phyloP scores from a whole-genome alignment of 2,329 filamentous ascomycete species.

The Fusarium pilosicola region DNA sequence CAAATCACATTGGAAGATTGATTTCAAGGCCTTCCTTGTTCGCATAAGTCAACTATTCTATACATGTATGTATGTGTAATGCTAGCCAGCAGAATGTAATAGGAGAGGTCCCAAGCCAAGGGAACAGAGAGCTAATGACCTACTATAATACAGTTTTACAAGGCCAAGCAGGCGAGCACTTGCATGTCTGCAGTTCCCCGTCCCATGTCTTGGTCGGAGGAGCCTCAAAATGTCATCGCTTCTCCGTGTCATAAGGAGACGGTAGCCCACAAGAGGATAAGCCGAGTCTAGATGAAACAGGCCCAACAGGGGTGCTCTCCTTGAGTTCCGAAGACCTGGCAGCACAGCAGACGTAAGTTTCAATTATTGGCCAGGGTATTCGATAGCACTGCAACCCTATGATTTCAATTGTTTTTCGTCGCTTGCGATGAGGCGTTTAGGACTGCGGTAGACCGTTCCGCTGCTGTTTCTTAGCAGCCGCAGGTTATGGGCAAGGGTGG shows the following conservation, averaged over 20 bases:
- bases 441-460: background rate
- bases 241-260: constrained; percentile 12
- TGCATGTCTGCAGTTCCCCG: constrained; percentile 21
- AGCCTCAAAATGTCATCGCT: constrained; percentile 33
- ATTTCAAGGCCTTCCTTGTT: constrained; percentile 37
- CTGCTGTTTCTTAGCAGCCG: constrained; percentile 5
- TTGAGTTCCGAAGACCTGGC: constrained; percentile 16
- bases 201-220: constrained; percentile 34
- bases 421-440: constrained; percentile 2
- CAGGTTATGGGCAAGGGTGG: background rate
- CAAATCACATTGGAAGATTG: constrained; percentile 18
- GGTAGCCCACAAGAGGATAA: constrained; percentile 23
- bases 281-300: constrained; percentile 34
- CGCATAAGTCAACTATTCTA: constrained; percentile 18
- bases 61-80: background rate
- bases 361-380: constrained; percentile 21
- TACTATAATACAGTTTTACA: background rate
- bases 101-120: background rate
- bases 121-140: constrained; percentile 14
- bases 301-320: constrained; percentile 18
- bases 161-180: constrained; percentile 5
- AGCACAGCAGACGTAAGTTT: constrained; percentile 26
- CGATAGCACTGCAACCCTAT: constrained; percentile 31
- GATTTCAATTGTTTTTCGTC: constrained; percentile 17
- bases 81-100: background rate